phyloP scores from a whole-genome alignment of 2,329 filamentous ascomycete species.

The Didymella exigua region DNA sequence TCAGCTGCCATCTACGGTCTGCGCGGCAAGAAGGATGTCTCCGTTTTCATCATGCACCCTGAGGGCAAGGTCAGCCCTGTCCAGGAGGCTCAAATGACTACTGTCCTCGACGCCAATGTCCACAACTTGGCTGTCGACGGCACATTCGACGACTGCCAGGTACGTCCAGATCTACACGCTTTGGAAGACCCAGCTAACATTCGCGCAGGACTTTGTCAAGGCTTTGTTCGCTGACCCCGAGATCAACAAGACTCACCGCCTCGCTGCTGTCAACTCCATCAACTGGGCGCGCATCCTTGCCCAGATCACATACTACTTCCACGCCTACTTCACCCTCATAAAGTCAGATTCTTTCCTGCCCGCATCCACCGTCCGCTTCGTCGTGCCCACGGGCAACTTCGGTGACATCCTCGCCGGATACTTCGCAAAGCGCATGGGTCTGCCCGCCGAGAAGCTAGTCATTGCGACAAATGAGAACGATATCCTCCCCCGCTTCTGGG shows the following conservation, averaged over 20 bases:
- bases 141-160: constrained; percentile 95
- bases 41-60: constrained; percentile 92
- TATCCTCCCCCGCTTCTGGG: constrained; percentile 94
- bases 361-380: constrained; percentile 73
- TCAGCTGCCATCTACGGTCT: constrained; percentile 96
- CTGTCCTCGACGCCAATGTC: constrained; percentile 85
- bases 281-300: constrained; percentile 95
- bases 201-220: constrained; percentile 83
- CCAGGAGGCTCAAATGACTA: constrained; percentile 97
- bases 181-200: constrained; percentile 26
- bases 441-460: constrained; percentile 85
- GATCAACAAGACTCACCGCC: constrained; percentile 79
- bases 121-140: constrained; percentile 90
- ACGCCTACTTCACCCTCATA: constrained; percentile 85
- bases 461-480: constrained; percentile 98
- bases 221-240: constrained; percentile 85
- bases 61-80: constrained; percentile 89
- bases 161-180: constrained; percentile 38
- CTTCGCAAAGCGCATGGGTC: constrained; percentile 88
- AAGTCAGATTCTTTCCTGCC: constrained; percentile 65
- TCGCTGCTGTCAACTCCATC: constrained; percentile 95
- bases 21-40: constrained; percentile 94
- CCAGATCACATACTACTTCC: constrained; percentile 97
- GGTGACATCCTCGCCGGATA: constrained; percentile 93
- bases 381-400: constrained; percentile 96